Base-by-base conservation (phyloP, 352 stramenopile genomes). In the Globisporangium nagaii region DNA sequence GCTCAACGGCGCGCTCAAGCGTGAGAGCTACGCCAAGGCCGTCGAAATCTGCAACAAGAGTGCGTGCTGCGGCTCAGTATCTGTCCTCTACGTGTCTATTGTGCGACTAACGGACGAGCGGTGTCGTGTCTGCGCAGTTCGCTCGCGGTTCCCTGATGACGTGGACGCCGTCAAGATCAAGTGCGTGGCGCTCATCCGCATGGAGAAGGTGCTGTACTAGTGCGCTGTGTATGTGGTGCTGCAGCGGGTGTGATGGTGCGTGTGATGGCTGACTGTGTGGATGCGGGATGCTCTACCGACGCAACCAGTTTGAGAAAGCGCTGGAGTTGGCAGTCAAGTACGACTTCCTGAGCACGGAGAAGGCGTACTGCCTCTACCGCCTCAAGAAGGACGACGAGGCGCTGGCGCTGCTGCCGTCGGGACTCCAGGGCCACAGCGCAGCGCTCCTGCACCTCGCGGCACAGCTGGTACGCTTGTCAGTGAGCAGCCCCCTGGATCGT, bases 31-130 rank as follows among this genome's bases (percentile, higher is more conserved):
- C 62, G 53, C 78, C 19, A 81, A 85, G 37, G 80, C 78, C 20
- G 63, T 94, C 25, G 82, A 93, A 52, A 86, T 90, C 47, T 90
- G 82, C 74, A 94, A 94, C 68, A 92, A 92, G 65, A 94, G 84
- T 91, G 48, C 40, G 76, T 62, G 2, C n/a, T 2, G 3, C 24
- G 13, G 8, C 13, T 41, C 9, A 15, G 25, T 39, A 2, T n/a
- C 27, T 39, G 0, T 20, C 36, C 9, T 24, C 4, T 37, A 19
- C 8, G 13, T 56, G 24, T 52, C 4, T 31, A 10, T 27, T 35
- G 40, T 22, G 31, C 24, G 12, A 31, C 53, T 20, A 34, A 60
- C 28, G 19, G 19, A 19, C 19, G n/a, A 19, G 5, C 32, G 32
- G n/a, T n/a, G n/a, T n/a, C 27, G 15, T 47, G 17, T 54, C 24